phyloP scores from a whole-genome alignment of 208 protist species.

The Trypanosoma vivax region DNA sequence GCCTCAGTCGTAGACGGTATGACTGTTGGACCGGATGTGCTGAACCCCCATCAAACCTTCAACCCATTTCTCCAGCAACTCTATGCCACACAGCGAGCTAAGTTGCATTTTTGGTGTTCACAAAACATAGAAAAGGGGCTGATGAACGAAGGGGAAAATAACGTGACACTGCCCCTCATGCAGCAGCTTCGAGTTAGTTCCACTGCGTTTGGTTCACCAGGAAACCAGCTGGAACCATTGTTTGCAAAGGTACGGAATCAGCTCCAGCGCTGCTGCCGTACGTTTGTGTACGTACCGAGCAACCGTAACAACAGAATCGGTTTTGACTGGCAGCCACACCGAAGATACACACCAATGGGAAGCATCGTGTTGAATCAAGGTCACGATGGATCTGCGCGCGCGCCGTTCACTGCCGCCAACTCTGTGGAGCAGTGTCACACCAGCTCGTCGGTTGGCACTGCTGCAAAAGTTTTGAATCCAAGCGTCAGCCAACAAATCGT shows the following conservation, averaged over 20 bases:
- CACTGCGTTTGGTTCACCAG: constrained; percentile 31
- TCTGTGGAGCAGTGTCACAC: too few species aligned
- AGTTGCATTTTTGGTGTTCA: constrained; percentile 13
- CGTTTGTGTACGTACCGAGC: constrained; percentile 37
- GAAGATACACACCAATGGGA: too few species aligned
- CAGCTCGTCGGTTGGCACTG: too few species aligned
- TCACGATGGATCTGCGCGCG: too few species aligned
- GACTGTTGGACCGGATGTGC: constrained; percentile 35
- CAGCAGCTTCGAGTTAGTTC: constrained; percentile 23
- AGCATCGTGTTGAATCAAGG: too few species aligned
- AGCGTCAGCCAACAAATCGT: too few species aligned
- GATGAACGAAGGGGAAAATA: background rate
- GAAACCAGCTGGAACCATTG: constrained; percentile 21
- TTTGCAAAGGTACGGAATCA: constrained; percentile 9
- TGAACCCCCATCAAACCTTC: constrained; percentile 70
- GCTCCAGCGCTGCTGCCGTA: constrained; percentile 27
- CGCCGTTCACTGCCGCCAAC: too few species aligned
- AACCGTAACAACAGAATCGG: constrained; percentile 4
- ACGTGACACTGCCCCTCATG: constrained; percentile 23
- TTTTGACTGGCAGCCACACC: too few species aligned
- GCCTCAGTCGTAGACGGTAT: constrained; percentile 70
- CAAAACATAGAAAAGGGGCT: background rate
- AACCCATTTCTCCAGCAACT: constrained; percentile 86
- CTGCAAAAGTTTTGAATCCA: too few species aligned
- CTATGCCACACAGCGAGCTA: constrained; percentile 63